phyloP scores from a whole-genome alignment of 169 alveolate genomes.

The Fabrea salina region DNA sequence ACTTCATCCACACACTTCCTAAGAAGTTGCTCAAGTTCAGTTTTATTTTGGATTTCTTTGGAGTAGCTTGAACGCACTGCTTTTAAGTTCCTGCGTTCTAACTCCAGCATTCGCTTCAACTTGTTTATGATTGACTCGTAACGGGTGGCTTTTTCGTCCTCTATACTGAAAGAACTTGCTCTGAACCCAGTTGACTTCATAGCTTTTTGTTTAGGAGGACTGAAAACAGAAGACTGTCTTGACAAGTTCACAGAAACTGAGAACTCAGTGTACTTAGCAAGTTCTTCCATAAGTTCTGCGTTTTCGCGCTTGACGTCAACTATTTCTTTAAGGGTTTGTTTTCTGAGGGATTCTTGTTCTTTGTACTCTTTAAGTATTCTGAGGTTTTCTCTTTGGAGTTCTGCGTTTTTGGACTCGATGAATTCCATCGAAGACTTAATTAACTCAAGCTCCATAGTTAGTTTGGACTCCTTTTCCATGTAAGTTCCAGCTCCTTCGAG shows the following conservation, averaged over 20 bases:
- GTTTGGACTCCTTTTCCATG: conserved; percentile 56
- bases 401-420: conserved; percentile 55
- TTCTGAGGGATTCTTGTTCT: conserved; percentile 54
- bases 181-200: not conserved
- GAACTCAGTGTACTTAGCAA: conserved; percentile 41
- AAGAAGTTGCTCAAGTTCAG: conserved; percentile 22
- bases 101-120: conserved; percentile 2
- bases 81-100: conserved; percentile 13
- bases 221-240: not conserved
- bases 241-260: not conserved
- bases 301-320: conserved; percentile 60
- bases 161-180: not conserved
- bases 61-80: not conserved
- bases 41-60: not conserved
- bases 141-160: not conserved
- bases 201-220: not conserved
- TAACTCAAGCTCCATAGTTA: conserved; percentile 50
- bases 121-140: conserved; percentile 13
- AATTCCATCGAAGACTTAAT: conserved; percentile 54
- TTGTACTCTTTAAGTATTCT: conserved; percentile 50
- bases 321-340: conserved; percentile 45
- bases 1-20: conserved; percentile 33
- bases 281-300: conserved; percentile 54
- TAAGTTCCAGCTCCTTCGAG: conserved; percentile 21
- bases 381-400: conserved; percentile 52